Evolutionary conservation across 306 rosid genomes (phyloP), one percentile per base, ranked within the genome.

Genomic region (Quercus parvula): DNA sequence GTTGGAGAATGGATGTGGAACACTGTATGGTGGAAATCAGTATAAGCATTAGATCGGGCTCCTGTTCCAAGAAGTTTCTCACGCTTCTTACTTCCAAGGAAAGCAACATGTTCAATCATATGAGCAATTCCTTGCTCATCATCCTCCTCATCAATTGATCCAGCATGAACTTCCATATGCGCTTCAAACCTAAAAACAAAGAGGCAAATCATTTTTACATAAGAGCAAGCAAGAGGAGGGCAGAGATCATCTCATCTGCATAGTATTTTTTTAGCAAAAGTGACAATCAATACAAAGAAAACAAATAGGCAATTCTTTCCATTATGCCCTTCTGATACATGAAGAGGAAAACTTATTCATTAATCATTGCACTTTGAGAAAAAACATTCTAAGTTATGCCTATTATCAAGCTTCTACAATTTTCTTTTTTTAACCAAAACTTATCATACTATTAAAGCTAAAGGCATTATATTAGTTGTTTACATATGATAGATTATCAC

Each of bases 91-190:
- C 99, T 95, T 86, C 99, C 99, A 56, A 95, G 92, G 88, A 95
- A 95, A 79, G 99, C 98, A 81, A 95, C 99, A 81, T 95, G 99
- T 79, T 95, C 99, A 82, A 95, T 95, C 99, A 95, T 95, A 89
- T 95, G 99, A 19, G 99, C 97, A 81, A 95, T 93, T 66, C 99
- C 99, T 90, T 95, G 99, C 81, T 95, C 99, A 71, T 91, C 96
- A 25, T 91, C 99, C 81, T 93, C 98, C 83, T 95, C 99, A 28
- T 95, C 97, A 49, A 95, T 95, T 52, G 99, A 93, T 70, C 99
- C 99, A 27, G 81, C 97, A 73, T 95, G 99, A 72, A 95, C 97
- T 88, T 95, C 99, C 97, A 95, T 85, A 85, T 95, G 99, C 17
- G 99, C 99, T 87, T 95, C 99, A 83, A 95, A 95, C 99, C 99